These are phyloP conservation scores for Tetracladium marchalianum DNA, from an alignment of 495 filamentous ascomycete species.

Conservation along the genomic window DNA sequence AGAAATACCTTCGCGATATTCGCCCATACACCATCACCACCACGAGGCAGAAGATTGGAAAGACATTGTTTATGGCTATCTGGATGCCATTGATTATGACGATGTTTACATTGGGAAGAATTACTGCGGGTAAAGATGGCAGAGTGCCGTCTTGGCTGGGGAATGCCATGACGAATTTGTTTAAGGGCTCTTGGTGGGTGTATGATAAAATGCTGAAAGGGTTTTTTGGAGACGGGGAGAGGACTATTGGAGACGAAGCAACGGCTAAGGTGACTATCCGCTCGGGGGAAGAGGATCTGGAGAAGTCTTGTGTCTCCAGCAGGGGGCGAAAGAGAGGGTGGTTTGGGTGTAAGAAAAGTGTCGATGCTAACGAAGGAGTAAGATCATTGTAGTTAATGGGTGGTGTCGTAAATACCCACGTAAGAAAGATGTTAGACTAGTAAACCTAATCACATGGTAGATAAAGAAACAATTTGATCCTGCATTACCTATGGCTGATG, in stretches of 20 bases:
- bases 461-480: too few relatives aligned
- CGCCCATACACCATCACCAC: constrained; percentile 62
- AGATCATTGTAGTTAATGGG: too few relatives aligned
- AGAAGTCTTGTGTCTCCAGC: neutral
- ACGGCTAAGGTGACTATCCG: neutral
- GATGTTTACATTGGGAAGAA: constrained; percentile 33
- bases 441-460: too few relatives aligned
- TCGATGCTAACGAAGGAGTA: too few relatives aligned
- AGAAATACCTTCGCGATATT: constrained; percentile 53
- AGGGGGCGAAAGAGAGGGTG: too few relatives aligned
- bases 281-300: constrained; percentile 3
- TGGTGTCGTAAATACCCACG: too few relatives aligned
- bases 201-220: constrained; percentile 63
- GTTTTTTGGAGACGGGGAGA: constrained; percentile 83
- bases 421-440: too few relatives aligned
- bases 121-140: constrained; percentile 54
- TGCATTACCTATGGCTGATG: too few relatives aligned
- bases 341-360: too few relatives aligned
- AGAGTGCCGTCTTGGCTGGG: constrained; percentile 57
- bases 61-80: constrained; percentile 43
- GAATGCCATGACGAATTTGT: constrained; percentile 32
- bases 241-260: constrained; percentile 38
- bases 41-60: constrained; percentile 52
- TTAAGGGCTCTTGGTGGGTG: constrained; percentile 52
- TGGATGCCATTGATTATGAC: constrained; percentile 51